Base-by-base conservation (phyloP, 2,329 filamentous ascomycete genomes). In the Thelonectria discophora region DNA sequence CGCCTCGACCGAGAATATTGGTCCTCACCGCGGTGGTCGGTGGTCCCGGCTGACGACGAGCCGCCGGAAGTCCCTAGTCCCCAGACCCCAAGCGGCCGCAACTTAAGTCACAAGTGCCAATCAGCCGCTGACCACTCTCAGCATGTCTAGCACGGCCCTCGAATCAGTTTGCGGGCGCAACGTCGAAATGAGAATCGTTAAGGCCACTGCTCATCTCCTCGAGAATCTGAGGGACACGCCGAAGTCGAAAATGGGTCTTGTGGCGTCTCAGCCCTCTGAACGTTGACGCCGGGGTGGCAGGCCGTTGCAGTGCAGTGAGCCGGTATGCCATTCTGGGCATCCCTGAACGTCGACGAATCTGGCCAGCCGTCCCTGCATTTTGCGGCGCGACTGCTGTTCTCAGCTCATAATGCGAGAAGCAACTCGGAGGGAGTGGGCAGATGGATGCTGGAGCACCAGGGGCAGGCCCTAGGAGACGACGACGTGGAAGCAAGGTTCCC, bases 121-220 rank as follows among this genome's bases (percentile, higher is more conserved):
- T 15, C 11, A 67, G 68, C 66, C 59, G 69, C 64, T 70, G 66
- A 66, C 68, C 67, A 68, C 67, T 59, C 60, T 70, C 55, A 62
- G 57, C 60, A n/a, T 10, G 55, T 60, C 62, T 69, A 60, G 69
- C 63, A 65, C 62, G 65, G 51, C 63, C 52, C 63, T 69, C 62
- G 67, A 72, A 70, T 69, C 69, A 64, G 58, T 64, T 67, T 72
- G 69, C 69, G 69, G 68, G 67, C 69, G 69, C 68, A 72, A 65
- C 55, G 39, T 59, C 30, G 52, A 70, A 56, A 70, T 65, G 63
- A 70, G 64, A 67, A 58, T 64, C 62, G 66, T 55, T 63, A 45
- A 61, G 56, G 48, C 62, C 55, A 61, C 46, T 66, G 27, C 27
- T 30, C 27, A 30, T 30, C 27, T 30, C 27, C 27, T 30, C 24